phyloP scores from a whole-genome alignment of 257 asterid genomes.

The Solanum pinnatisectum region DNA sequence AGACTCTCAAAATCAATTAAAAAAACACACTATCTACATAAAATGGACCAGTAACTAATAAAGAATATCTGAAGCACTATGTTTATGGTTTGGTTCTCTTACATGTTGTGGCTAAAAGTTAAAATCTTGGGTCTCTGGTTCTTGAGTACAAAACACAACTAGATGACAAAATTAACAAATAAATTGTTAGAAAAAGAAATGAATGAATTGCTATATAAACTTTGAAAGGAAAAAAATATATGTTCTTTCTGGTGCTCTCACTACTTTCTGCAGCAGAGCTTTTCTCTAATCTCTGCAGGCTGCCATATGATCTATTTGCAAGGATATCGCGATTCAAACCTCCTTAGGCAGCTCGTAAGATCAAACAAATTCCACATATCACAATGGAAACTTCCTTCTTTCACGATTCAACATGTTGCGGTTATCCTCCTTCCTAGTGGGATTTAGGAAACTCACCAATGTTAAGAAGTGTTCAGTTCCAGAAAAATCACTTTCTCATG shows the following conservation, averaged over 20 bases:
- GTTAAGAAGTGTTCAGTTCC: neutral
- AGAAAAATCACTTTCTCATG: constrained; percentile 47
- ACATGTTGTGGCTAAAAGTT: constrained; percentile 6
- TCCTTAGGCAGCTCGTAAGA: neutral
- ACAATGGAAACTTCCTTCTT: neutral
- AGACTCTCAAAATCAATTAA: too few species aligned
- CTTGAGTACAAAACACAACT: constrained; percentile 26
- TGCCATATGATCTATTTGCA: neutral
- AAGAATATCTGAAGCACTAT: neutral
- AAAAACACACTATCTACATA: too few species aligned
- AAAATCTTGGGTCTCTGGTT: constrained; percentile 7
- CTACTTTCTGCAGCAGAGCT: neutral
- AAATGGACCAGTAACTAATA: neutral
- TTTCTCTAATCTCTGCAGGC: constrained; percentile 17
- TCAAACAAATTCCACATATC: neutral
- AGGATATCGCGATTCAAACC: constrained; percentile 2
- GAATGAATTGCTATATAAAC: constrained; percentile 47
- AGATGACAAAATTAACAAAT: constrained; percentile 34
- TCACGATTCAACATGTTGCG: neutral
- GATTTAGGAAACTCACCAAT: constrained; percentile 20
- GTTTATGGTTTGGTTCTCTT: constrained; percentile 8
- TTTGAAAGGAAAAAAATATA: constrained; percentile 22
- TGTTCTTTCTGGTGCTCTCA: constrained; percentile 15
- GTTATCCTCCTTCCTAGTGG: neutral
- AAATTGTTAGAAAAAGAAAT: constrained; percentile 9